A percentile compares a stretch with the other conserved stretches of the same genome.
These are phyloP conservation scores for Diplogelasinospora grovesii DNA, from an alignment of 495 filamentous ascomycete species.

Conservation along the genomic window DNA sequence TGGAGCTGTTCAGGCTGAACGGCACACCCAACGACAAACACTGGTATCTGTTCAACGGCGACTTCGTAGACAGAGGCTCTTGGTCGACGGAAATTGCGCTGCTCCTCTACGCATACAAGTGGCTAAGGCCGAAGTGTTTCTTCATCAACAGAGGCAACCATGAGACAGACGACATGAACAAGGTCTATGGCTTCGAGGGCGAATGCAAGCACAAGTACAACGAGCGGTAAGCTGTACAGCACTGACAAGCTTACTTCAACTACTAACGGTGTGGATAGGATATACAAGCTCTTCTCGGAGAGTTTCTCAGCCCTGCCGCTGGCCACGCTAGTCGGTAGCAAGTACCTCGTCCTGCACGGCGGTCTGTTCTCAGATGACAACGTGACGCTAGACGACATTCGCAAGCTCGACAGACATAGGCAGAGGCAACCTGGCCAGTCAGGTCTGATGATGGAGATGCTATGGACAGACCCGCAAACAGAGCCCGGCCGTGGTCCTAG, in stretches of 20 bases:
- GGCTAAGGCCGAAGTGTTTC: conserved; percentile 77
- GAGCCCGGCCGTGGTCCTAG: conserved; percentile 82
- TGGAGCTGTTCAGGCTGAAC: conserved; percentile 92
- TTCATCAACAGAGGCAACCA: conserved; percentile 99
- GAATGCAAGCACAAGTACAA: conserved; percentile 98
- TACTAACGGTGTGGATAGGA: conserved; percentile 29
- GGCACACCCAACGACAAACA: conserved; percentile 78
- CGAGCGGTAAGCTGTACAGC: conserved; percentile 52
- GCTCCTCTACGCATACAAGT: conserved; percentile 93
- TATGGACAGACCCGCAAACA: conserved; percentile 95
- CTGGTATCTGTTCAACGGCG: conserved; percentile 95
- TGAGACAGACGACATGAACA: conserved; percentile 99
- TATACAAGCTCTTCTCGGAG: conserved; percentile 97
- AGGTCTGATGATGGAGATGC: conserved; percentile 99
- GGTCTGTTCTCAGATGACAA: conserved; percentile 98
- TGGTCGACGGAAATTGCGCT: conserved; percentile 97
- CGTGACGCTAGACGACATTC: conserved; percentile 81
- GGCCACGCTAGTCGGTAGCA: conserved; percentile 84
- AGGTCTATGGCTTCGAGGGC: conserved; percentile 96
- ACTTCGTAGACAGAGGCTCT: conserved; percentile 95
- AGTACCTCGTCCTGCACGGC: conserved; percentile 90
- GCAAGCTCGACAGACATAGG: conserved; percentile 83
- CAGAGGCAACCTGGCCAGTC: conserved; percentile 94
- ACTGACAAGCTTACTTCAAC: background rate
- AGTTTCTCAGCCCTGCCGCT: conserved; percentile 93